Conservation (phyloP, 1,139 yeast species). For the Scheffersomyces segobiensis region DNA sequence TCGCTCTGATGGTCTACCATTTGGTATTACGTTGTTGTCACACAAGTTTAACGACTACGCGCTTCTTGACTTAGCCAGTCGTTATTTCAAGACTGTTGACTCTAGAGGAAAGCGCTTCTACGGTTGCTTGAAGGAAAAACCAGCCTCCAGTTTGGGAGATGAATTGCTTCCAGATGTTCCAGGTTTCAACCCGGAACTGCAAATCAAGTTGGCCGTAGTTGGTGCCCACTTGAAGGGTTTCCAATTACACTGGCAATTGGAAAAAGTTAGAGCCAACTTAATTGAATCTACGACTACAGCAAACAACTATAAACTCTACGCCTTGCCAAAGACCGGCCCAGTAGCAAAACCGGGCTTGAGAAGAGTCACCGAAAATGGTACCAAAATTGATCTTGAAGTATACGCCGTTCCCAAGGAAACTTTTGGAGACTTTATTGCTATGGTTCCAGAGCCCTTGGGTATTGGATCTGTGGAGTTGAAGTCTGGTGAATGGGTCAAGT, state of each 20-base stretch:
- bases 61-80: slow-evolving; percentile 75
- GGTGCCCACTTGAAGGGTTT: slow-evolving; percentile 92
- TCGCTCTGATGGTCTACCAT: slow-evolving; percentile 80
- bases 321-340: slow-evolving; percentile 80
- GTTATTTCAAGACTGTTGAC: slow-evolving; percentile 51
- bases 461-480: slow-evolving; percentile 87
- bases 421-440: slow-evolving; percentile 78
- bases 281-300: slow-evolving; percentile 69
- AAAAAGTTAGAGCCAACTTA: slow-evolving; percentile 79
- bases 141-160: slow-evolving; percentile 34
- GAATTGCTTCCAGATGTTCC: slow-evolving; percentile 42
- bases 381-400: slow-evolving; percentile 69
- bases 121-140: slow-evolving; percentile 44
- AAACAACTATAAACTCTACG: slow-evolving; percentile 72
- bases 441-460: slow-evolving; percentile 94
- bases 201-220: slow-evolving; percentile 77
- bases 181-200: slow-evolving; percentile 20
- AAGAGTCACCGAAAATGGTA: slow-evolving; percentile 60
- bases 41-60: slow-evolving; percentile 86
- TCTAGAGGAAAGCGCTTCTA: slow-evolving; percentile 26
- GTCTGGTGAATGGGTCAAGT: slow-evolving; percentile 81
- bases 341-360: slow-evolving; percentile 86
- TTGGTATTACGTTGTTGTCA: slow-evolving; percentile 84
- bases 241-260: slow-evolving; percentile 92
- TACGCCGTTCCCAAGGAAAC: slow-evolving; percentile 76